Conservation (phyloP, 352 stramenopile species). For the Globisporangium canariense region DNA sequence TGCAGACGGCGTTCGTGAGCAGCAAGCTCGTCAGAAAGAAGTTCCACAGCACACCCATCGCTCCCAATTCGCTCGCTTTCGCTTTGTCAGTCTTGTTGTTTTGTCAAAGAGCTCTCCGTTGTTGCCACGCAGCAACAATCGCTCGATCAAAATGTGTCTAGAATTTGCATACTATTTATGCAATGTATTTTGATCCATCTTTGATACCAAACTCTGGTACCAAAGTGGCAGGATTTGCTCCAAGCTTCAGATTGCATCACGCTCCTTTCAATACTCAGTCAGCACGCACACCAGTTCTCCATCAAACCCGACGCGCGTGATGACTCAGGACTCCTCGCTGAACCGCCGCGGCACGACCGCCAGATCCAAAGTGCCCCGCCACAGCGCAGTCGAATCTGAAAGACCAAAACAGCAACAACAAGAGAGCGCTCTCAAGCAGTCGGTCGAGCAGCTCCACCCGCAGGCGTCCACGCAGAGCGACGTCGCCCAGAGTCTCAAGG, state of each 20-base stretch:
- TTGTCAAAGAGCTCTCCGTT: neutral
- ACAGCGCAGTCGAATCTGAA: neutral
- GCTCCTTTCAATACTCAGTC: neutral
- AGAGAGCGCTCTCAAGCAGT: neutral
- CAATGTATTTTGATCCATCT: neutral
- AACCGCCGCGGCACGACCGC: slow-evolving; percentile 3
- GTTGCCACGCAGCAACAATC: too few relatives aligned
- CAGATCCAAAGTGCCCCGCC: neutral
- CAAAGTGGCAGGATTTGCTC: neutral
- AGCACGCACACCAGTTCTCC: neutral
- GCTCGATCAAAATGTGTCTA: too few relatives aligned
- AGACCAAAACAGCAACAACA: neutral
- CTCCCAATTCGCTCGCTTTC: neutral
- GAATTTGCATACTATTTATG: neutral
- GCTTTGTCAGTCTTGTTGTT: slow-evolving; percentile 3
- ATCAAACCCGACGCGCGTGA: slow-evolving; percentile 1
- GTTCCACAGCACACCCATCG: slow-evolving; percentile 86
- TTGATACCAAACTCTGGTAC: slow-evolving; percentile 3
- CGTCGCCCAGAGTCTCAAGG: slow-evolving; percentile 12
- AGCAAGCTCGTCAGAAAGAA: slow-evolving; percentile 85
- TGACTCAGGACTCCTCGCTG: slow-evolving; percentile 11
- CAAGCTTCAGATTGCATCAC: neutral
- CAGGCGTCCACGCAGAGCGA: slow-evolving; percentile 6
- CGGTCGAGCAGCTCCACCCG: neutral
- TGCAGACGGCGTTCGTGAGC: slow-evolving; percentile 84